Percentiles rank a stretch among this genome's conserved stretches.
These are phyloP conservation scores for Tetraselmis striata DNA, from an alignment of 139 green algal genomes.

Conservation along the genomic window DNA sequence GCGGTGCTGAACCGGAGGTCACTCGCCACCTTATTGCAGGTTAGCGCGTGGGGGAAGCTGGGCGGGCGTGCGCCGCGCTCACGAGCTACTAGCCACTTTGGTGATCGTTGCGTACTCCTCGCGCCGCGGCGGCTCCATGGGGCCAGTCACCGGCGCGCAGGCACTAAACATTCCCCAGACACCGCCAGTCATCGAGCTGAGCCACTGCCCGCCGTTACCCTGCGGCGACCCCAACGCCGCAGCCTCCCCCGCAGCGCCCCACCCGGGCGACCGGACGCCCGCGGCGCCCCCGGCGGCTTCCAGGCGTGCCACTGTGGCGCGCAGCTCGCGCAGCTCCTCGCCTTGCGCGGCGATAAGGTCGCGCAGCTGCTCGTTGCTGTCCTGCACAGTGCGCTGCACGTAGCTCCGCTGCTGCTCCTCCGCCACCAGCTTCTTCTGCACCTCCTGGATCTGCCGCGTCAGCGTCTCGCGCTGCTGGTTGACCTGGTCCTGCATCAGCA, in stretches of 20 bases:
- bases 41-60: too few species aligned
- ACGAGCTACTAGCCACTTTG: not conserved
- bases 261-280: too few species aligned
- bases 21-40: too few species aligned
- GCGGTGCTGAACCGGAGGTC: too few species aligned
- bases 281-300: not conserved
- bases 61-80: too few species aligned
- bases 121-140: not conserved
- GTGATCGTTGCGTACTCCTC: not conserved
- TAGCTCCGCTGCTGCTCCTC: slow-evolving; percentile 22
- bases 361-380: slow-evolving; percentile 1
- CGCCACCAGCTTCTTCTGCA: slow-evolving; percentile 17
- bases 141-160: not conserved
- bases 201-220: not conserved
- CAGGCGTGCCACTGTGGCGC: not conserved
- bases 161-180: not conserved
- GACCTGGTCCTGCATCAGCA: slow-evolving; percentile 32
- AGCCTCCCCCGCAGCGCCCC: too few species aligned
- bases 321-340: not conserved
- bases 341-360: not conserved
- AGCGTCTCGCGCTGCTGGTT: slow-evolving; percentile 18
- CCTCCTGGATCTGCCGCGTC: slow-evolving; percentile 18
- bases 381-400: slow-evolving; percentile 6
- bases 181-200: not conserved
- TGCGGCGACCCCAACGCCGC: not conserved